Base-by-base conservation (phyloP, 2,329 filamentous ascomycete species). In the Aschersonia sp. region DNA sequence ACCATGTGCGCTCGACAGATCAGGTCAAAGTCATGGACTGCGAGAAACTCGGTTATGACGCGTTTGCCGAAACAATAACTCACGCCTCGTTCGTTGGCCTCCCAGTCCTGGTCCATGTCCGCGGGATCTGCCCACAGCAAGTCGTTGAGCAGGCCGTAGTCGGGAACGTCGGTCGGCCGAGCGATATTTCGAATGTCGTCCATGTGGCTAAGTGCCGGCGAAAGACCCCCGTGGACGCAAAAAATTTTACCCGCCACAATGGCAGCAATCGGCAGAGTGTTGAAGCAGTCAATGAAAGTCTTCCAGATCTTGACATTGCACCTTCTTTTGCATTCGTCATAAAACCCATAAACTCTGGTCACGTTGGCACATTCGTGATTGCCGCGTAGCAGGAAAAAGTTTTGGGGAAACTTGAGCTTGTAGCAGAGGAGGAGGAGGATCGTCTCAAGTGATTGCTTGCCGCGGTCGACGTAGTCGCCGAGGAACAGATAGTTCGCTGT, bases 1-100 rank as follows among this genome's bases (percentile, higher is more conserved):
- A 98, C 92, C 92, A 97, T 97, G 68, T 98, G 92, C 45, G 92
- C 92, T 55, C 92, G 83, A 63, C 92, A 98, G 47, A 98, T 91
- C 46, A 98, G 72, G 64, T 98, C 92, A 62, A 98, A 97, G 66
- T 98, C 92, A 62, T 98, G 92, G 48, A 85, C 80, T 51, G 89
- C 84, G 53, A 98, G 70, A 63, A 98, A 98, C 58, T 97, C 89
- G 64, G 89, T 89, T 52, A 98, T 97, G 54, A 98, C 91, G 60
- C 94, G 92, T 67, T 97, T 97, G 45, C 91, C 91, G 61, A 98
- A 98, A 62, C 92, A 97, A 64, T 97, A 98, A 62, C 89, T 96
- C 45, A 98, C 92, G 46, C 92, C 92, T 61, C 92, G 74, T 64
- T 98, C 92, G 54, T 97, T 98, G 20, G 89, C 87, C 62, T 97